Conservation (phyloP, 371 early-diverging fungal species). For the Mortierella sp. region DNA sequence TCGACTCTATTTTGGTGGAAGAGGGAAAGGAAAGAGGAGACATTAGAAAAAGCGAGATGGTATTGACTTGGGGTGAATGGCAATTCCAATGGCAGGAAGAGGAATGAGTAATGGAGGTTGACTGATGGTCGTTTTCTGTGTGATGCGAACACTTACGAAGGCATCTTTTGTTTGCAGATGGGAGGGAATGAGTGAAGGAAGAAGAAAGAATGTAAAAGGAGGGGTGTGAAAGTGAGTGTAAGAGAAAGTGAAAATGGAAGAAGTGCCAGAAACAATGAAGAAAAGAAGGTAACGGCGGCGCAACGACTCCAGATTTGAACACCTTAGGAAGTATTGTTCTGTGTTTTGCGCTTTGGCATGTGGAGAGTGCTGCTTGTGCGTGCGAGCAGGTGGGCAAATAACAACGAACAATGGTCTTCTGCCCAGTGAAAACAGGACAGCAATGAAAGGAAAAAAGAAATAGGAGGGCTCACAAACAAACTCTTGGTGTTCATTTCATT, state of each 20-base stretch:
- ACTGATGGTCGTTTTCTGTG: not conserved
- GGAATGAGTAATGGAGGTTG: not conserved
- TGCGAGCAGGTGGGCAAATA: not conserved
- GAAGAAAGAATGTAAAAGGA: not conserved
- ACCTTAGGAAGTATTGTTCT: not conserved
- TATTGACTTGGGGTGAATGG: not conserved
- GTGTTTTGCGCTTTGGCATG: slow-evolving; percentile 7
- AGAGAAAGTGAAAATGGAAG: not conserved
- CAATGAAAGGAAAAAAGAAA: not conserved
- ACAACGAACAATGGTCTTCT: not conserved
- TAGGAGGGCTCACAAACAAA: slow-evolving; percentile 4
- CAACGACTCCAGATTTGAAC: not conserved
- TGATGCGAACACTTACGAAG: not conserved
- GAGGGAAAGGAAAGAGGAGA: too few species aligned
- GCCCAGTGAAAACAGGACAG: not conserved
- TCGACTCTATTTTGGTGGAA: slow-evolving; percentile 23
- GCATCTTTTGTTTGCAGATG: not conserved
- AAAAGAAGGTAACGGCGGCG: not conserved
- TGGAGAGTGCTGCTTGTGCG: slow-evolving; percentile 6
- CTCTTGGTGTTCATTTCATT: not conserved
- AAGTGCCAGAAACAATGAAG: not conserved
- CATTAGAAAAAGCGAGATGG: not conserved
- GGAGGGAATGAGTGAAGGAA: not conserved
- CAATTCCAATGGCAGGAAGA: not conserved
- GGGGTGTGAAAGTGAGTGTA: not conserved